Base-by-base conservation (phyloP, 179 eudicot genomes). In the Gypsophila paniculata region DNA sequence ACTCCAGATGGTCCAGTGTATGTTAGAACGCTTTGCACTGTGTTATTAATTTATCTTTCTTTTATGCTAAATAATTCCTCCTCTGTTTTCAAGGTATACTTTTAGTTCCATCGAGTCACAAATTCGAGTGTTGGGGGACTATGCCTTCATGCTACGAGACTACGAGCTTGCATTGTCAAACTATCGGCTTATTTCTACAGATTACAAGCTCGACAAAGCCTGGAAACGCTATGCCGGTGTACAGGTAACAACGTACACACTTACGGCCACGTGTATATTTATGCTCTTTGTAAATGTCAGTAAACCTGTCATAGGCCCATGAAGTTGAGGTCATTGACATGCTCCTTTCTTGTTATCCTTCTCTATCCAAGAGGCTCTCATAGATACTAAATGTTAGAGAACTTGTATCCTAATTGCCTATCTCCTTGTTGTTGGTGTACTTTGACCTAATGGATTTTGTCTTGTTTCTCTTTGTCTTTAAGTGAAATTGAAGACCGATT, bases 161-260 rank as follows among this genome's bases (percentile, higher is more conserved):
- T 94, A 90, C 82, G 99, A 94, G 75, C 99, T 94, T 58, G 97
- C 99, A 15, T 64, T 91, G 76, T 91, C 99, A 69, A 94, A 94
- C 76, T 94, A 94, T 70, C 89, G 96, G 36, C 89, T 94, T 61
- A 90, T 94, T 62, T 90, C 97, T 70, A 94, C 94, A 1, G 99
- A 94, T 78, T 91, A 88, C 85, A 94, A 94, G 86, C 91, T 94
- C 81, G 99, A 94, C 84, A 94, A 94, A 83, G 88, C 95, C 54
- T 91, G 96, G 99, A 90, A 91, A 77, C 92, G 85, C 55, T 91
- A 87, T 86, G 97, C 99, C 71, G 99, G 96, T 72, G 95, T 87
- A 68, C 99, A 94, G 97, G 99, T 94, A 82, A 61, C 71, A 32
- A 7, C 65, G 63, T 54, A 48, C 46, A 49, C 17, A 67, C 52